A percentile compares a stretch with the other conserved stretches of the same genome.
Conservation (phyloP, 305 asterid species). For the Solanum hybrid region DNA sequence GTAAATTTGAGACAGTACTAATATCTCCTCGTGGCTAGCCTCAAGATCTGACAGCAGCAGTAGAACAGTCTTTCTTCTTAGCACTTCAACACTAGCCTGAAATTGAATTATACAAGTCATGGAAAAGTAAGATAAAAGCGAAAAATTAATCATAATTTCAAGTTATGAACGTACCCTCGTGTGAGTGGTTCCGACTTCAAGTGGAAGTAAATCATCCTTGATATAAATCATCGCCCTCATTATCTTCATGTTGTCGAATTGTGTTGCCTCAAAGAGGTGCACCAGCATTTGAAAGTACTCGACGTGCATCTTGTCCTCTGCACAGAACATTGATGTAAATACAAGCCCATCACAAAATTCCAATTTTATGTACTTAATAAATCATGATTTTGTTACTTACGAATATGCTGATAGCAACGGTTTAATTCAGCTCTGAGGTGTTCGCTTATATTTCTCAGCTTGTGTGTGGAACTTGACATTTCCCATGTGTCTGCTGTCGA, state of each 20-base stretch:
- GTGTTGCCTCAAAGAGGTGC: slow-evolving; percentile 43
- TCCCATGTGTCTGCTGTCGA: slow-evolving; percentile 63
- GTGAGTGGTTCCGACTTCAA: slow-evolving; percentile 36
- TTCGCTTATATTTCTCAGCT: slow-evolving; percentile 41
- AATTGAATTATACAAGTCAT: neutral
- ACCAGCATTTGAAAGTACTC: slow-evolving; percentile 49
- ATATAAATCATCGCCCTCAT: slow-evolving; percentile 40
- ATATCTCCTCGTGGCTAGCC: slow-evolving; percentile 53
- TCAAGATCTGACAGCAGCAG: slow-evolving; percentile 66
- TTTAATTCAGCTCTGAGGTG: slow-evolving; percentile 48
- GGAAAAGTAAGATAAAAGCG: neutral
- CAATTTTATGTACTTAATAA: neutral
- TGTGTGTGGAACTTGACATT: slow-evolving; percentile 52
- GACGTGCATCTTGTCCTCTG: slow-evolving; percentile 48
- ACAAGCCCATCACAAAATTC: neutral
- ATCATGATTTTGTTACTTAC: slow-evolving; percentile 17
- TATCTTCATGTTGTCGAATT: slow-evolving; percentile 58
- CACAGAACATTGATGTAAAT: neutral
- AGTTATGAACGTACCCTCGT: slow-evolving; percentile 30
- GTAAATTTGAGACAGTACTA: slow-evolving; percentile 36
- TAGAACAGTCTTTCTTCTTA: slow-evolving; percentile 58
- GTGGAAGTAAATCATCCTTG: slow-evolving; percentile 52
- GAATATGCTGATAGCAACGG: slow-evolving; percentile 43
- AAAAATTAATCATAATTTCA: neutral
- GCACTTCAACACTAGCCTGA: slow-evolving; percentile 51